phyloP scores from a whole-genome alignment of 2,329 filamentous ascomycete species.

The Aureobasidium melanogenum region DNA sequence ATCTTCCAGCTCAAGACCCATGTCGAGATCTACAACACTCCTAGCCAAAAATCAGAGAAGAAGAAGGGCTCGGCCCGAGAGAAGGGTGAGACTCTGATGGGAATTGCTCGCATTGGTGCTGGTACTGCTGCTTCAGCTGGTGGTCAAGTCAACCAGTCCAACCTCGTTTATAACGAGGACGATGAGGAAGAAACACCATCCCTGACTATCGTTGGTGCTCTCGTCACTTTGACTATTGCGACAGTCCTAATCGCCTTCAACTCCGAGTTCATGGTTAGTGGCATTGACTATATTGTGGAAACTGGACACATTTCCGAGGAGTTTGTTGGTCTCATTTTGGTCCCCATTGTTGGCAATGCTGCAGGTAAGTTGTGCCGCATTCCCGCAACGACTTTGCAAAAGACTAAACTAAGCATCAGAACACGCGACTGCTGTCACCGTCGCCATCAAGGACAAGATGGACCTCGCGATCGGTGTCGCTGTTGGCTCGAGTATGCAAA shows the following conservation, averaged over 20 bases:
- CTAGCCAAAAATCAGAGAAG: slow-evolving; percentile 68
- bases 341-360: slow-evolving; percentile 57
- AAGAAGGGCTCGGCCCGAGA: slow-evolving; percentile 36
- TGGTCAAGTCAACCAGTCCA: slow-evolving; percentile 42
- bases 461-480: slow-evolving; percentile 58
- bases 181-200: slow-evolving; percentile 65
- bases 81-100: slow-evolving; percentile 41
- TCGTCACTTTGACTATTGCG: slow-evolving; percentile 60
- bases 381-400: not conserved
- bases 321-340: slow-evolving; percentile 55
- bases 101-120: slow-evolving; percentile 45
- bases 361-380: not conserved
- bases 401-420: slow-evolving; percentile 26
- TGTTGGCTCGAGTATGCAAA: slow-evolving; percentile 58
- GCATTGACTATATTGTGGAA: slow-evolving; percentile 47
- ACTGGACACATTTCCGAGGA: slow-evolving; percentile 43
- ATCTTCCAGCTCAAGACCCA: slow-evolving; percentile 90
- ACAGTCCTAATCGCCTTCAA: slow-evolving; percentile 76
- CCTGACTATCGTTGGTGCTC: slow-evolving; percentile 61
- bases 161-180: slow-evolving; percentile 31
- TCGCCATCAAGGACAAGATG: slow-evolving; percentile 59
- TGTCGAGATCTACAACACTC: slow-evolving; percentile 66
- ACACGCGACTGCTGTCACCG: slow-evolving; percentile 54
- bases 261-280: slow-evolving; percentile 55
- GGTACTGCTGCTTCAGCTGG: slow-evolving; percentile 42